Conservation (phyloP, 2,329 filamentous ascomycete genomes). For the Trichoderma koningii region DNA sequence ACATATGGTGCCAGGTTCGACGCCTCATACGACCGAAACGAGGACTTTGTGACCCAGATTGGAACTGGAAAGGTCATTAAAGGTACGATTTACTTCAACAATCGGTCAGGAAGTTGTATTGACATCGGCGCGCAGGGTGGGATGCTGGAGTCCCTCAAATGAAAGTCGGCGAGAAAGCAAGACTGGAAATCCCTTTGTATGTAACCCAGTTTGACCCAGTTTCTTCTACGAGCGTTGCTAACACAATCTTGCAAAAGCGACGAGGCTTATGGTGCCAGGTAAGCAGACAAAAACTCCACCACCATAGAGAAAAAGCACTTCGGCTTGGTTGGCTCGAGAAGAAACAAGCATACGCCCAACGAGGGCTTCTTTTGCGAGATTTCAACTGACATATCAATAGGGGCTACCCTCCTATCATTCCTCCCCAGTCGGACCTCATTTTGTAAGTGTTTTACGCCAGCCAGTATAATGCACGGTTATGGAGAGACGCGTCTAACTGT, state of each 20-base stretch:
- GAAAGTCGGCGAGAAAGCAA: conserved; percentile 88
- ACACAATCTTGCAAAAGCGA: conserved; percentile 48
- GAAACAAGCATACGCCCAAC: background rate
- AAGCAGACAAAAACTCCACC: conserved; percentile 40
- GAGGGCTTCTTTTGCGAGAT: background rate
- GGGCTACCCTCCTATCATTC: background rate
- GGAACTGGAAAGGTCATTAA: conserved; percentile 83
- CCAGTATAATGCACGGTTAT: no score
- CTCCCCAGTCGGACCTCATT: conserved; percentile 4
- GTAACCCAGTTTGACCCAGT: no score
- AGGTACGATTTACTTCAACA: conserved; percentile 56
- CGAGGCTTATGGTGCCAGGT: conserved; percentile 65
- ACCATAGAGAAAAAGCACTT: background rate
- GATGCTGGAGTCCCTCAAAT: conserved; percentile 83
- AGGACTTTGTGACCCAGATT: conserved; percentile 73
- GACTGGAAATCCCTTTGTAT: conserved; percentile 69
- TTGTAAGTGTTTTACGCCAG: background rate
- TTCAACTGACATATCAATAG: background rate
- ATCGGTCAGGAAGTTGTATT: background rate
- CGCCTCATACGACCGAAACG: conserved; percentile 73
- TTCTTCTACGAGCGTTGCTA: background rate
- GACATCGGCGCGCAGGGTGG: conserved; percentile 59
- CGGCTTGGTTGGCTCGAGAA: no score
- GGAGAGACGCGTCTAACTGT: no score
- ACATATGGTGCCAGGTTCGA: conserved; percentile 70